phyloP scores from a whole-genome alignment of 78 protist genomes.

The Pigoraptor vietnamica region DNA sequence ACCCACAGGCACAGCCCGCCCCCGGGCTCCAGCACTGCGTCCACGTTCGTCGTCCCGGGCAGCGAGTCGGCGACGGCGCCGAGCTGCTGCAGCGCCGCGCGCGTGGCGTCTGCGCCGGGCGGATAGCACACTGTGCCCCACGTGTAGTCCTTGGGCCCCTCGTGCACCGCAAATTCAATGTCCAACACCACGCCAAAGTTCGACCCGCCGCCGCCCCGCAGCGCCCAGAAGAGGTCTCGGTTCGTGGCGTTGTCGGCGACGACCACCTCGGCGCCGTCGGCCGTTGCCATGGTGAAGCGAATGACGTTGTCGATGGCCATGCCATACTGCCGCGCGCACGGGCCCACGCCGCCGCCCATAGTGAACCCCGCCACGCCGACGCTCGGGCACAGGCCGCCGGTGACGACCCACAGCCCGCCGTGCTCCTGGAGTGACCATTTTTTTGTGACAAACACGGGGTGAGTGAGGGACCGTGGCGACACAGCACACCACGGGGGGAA shows the following conservation, averaged over 20 bases:
- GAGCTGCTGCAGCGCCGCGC: not conserved
- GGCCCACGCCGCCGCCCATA: slow-evolving; percentile 3
- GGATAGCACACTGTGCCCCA: not conserved
- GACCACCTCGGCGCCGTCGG: slow-evolving; percentile 7
- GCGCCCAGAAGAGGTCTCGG: slow-evolving; percentile 24
- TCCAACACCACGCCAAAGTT: slow-evolving; percentile 1
- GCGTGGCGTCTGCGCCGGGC: not conserved
- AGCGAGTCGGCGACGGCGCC: not conserved
- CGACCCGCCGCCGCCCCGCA: slow-evolving; percentile 36
- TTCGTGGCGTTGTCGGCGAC: not conserved
- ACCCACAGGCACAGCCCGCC: not conserved
- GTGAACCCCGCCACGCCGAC: slow-evolving; percentile 14
- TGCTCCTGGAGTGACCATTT: not conserved
- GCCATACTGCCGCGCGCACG: not conserved
- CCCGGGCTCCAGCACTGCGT: not conserved
- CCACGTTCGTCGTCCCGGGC: not conserved
- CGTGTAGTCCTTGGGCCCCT: not conserved
- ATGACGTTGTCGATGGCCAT: slow-evolving; percentile 15
- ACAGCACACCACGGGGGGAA: too few species aligned
- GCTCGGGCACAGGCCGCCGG: not conserved
- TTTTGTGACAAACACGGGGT: too few species aligned
- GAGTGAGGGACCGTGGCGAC: too few species aligned
- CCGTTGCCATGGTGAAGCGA: not conserved
- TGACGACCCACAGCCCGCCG: not conserved
- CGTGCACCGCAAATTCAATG: not conserved